Percentiles rank a stretch among this genome's conserved stretches.
phyloP scores from a whole-genome alignment of 1,284 basidiomycete species.

The Trametes polyzona region DNA sequence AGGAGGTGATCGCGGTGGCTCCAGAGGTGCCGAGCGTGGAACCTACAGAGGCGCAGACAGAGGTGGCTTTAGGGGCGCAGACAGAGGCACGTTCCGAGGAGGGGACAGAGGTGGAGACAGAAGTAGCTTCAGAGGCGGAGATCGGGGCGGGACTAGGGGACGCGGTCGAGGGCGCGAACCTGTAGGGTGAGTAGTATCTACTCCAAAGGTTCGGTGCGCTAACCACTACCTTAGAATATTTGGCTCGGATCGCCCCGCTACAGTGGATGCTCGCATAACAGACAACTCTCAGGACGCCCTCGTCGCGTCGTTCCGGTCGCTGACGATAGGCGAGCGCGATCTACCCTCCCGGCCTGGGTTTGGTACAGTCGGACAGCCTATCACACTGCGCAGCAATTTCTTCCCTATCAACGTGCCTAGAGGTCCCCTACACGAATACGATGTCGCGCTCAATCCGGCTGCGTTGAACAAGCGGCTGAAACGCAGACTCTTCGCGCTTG shows the following conservation, averaged over 20 bases:
- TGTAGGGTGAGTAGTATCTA: constrained; percentile 49
- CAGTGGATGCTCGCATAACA: constrained; percentile 61
- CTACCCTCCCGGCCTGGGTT: constrained; percentile 72
- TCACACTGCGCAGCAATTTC: constrained; percentile 76
- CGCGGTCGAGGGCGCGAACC: constrained; percentile 37
- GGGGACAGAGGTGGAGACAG: constrained; percentile 2
- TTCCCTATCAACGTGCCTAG: constrained; percentile 71
- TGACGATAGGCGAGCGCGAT: constrained; percentile 48
- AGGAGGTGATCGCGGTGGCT: constrained; percentile 35
- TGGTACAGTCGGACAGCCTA: constrained; percentile 58
- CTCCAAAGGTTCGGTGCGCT: background rate
- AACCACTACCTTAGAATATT: constrained; percentile 51
- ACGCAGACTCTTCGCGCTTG: constrained; percentile 71
- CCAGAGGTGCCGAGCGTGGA: constrained; percentile 32
- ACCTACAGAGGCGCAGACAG: constrained; percentile 2
- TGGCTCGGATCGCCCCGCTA: constrained; percentile 47
- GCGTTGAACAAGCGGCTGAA: constrained; percentile 60
- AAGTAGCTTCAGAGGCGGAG: background rate
- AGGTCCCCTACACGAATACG: constrained; percentile 68
- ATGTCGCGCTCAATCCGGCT: constrained; percentile 61
- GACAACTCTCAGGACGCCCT: constrained; percentile 62
- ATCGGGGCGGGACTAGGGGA: constrained; percentile 14
- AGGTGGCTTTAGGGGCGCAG: background rate
- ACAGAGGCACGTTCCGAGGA: constrained; percentile 24
- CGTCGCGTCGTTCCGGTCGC: constrained; percentile 49